Conservation (phyloP, 164 flowering plant genomes). For the Nymphaea colorata region DNA sequence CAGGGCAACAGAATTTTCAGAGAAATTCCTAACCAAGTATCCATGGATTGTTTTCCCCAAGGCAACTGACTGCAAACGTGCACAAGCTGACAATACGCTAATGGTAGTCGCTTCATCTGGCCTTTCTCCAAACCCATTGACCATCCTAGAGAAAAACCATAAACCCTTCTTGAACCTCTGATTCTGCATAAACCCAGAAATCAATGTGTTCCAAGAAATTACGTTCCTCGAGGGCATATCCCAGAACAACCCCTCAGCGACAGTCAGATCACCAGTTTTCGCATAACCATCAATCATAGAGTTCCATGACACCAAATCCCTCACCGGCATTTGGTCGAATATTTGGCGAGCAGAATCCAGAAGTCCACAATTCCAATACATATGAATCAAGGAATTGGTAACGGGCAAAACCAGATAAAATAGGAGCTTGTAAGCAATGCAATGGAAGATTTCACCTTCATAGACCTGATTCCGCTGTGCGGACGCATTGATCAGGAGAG, state of each 20-base stretch:
- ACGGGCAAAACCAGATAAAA: not conserved
- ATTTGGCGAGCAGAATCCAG: conserved; percentile 1
- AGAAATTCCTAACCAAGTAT: not conserved
- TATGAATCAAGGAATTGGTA: conserved; percentile 1
- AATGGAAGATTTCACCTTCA: not conserved
- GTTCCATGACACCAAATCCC: conserved; percentile 1
- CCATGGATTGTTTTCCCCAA: not conserved
- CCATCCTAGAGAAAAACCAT: not conserved
- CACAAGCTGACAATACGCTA: not conserved
- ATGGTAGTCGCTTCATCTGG: not conserved
- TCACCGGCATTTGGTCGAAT: conserved; percentile 2
- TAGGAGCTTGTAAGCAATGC: not conserved
- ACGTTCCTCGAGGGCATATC: conserved; percentile 1
- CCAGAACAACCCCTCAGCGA: conserved; percentile 2
- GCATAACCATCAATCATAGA: not conserved
- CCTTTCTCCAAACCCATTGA: not conserved
- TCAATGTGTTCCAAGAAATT: conserved; percentile 3
- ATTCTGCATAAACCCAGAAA: not conserved
- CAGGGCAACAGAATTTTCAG: not conserved
- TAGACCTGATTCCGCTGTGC: not conserved
- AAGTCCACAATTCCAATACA: conserved; percentile 1
- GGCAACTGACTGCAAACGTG: not conserved
- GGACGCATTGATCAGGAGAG: not conserved
- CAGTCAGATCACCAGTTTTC: not conserved
- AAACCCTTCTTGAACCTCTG: not conserved